Conservation (phyloP, 768 basidiomycete species). For the Leccinum imitatum region DNA sequence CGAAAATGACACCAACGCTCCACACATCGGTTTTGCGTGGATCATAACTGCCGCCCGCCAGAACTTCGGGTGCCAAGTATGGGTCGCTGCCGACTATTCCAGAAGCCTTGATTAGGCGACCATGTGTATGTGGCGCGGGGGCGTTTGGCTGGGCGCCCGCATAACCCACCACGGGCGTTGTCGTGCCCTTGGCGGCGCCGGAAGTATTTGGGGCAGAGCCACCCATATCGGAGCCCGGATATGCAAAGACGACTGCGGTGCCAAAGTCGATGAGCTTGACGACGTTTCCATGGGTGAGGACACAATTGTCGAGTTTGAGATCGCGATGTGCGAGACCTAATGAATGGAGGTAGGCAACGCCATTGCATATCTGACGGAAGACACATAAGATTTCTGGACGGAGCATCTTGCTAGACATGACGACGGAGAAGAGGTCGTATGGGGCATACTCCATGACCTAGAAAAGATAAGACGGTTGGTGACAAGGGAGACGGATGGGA, state of each 20-base stretch:
- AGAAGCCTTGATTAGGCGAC: conserved; percentile 56
- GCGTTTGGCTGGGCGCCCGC: conserved; percentile 20
- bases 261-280: conserved; percentile 99
- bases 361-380: conserved; percentile 97
- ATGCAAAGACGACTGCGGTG: conserved; percentile 99
- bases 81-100: conserved; percentile 98
- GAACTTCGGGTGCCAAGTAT: conserved; percentile 96
- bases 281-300: conserved; percentile 93
- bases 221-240: conserved; percentile 80
- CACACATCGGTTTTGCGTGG: conserved; percentile 98
- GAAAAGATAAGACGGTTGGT: conserved; percentile 4
- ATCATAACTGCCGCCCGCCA: conserved; percentile 79
- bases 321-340: conserved; percentile 98
- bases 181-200: conserved; percentile 2
- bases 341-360: conserved; percentile 96
- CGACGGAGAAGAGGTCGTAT: conserved; percentile 96
- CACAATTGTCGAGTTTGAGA: conserved; percentile 99
- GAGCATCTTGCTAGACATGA: conserved; percentile 99
- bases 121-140: conserved; percentile 41
- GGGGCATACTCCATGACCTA: conserved; percentile 99
- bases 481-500: conserved; percentile 9
- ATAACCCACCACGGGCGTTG: conserved; percentile 20
- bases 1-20: conserved; percentile 97
- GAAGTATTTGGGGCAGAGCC: conserved; percentile 29
- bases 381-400: conserved; percentile 99